Evolutionary conservation across 768 basidiomycete genomes (phyloP), one percentile per base, ranked within the genome.

Genomic region (Hygrophorus pudorinus): DNA sequence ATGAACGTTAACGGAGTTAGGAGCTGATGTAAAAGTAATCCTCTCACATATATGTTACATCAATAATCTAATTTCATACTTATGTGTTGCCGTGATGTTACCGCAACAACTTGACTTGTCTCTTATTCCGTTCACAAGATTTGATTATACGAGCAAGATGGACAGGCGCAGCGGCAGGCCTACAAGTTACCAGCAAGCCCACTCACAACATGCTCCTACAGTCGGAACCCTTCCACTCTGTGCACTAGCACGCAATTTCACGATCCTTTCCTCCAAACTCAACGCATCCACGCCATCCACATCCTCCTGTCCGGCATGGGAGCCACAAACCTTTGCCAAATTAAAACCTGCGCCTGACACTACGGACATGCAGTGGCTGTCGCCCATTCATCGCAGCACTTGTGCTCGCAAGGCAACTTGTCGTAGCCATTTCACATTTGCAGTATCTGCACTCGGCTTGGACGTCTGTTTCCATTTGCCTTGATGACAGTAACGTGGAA

Each of bases 401-500:
- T 12, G 24, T 43, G 42, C 20, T 28, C 30, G 21, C 42, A 43
- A 11, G 30, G 42, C 10, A 16, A 24, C 32, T 3, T 14, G 14
- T 16, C 2, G 42, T 42, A 10, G 41, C 41, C 30, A 42, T 29
- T 14, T 32, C 42, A 34, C 32, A 43, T 9, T 12, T 7, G 32
- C 30, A 43, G 32, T 32, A 43, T 34, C 32, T 14, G 33, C 42
- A 43, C 3, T 31, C 30, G 3, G 21, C 13, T 34, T 31, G 42
- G 3, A 17, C 16, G 14, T 31, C 9, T 3, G 11, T 43, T 32
- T n/a, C 21, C 40, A 3, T 41, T n/a, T 13, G 12, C 32, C 8
- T 20, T 48, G 43, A 50, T 42, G 39, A 54, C 46, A 9, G 36
- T 46, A 44, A 54, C 28, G 43, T 54, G 51, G 18, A 52, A 17